Evolutionary conservation across 805 yeast genomes (phyloP).

Genomic region (Candida sakaeoensis): DNA sequence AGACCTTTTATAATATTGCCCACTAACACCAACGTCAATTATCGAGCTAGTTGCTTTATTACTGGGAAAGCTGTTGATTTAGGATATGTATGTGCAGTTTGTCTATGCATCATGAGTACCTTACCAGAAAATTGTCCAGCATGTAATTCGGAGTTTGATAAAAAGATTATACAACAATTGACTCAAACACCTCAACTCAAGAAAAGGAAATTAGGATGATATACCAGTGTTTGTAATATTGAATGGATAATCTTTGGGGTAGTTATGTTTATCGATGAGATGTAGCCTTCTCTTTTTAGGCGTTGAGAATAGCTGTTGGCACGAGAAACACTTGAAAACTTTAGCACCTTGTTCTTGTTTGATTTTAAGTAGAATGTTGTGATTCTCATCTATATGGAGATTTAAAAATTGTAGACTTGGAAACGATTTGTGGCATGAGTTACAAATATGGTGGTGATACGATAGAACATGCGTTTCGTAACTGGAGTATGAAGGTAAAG

Average conservation of each 20-base stretch:
- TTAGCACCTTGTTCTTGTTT: conserved; percentile 37
- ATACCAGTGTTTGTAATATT: conserved; percentile 27
- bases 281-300: conserved; percentile 44
- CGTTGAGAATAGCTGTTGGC: conserved; percentile 36
- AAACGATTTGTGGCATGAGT: conserved; percentile 35
- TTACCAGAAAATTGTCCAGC: conserved; percentile 84
- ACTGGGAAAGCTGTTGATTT: conserved; percentile 89
- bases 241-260: conserved; percentile 37
- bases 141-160: conserved; percentile 77
- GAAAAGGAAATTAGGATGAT: conserved; percentile 11
- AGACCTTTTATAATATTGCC: conserved; percentile 77
- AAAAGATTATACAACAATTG: conserved; percentile 52
- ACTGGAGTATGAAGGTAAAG: conserved; percentile 12
- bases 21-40: conserved; percentile 81
- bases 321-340: conserved; percentile 43
- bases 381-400: conserved; percentile 51
- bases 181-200: conserved; percentile 57
- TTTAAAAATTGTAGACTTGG: conserved; percentile 42
- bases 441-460: conserved; percentile 31
- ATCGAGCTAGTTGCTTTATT: conserved; percentile 89
- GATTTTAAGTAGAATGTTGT: conserved; percentile 44
- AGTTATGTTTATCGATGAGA: conserved; percentile 47
- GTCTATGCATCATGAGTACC: conserved; percentile 72
- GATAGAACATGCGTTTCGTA: conserved; percentile 23
- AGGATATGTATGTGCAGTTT: conserved; percentile 93